phyloP scores from a whole-genome alignment of 2,329 filamentous ascomycete species.

The Ascochyta pisi region DNA sequence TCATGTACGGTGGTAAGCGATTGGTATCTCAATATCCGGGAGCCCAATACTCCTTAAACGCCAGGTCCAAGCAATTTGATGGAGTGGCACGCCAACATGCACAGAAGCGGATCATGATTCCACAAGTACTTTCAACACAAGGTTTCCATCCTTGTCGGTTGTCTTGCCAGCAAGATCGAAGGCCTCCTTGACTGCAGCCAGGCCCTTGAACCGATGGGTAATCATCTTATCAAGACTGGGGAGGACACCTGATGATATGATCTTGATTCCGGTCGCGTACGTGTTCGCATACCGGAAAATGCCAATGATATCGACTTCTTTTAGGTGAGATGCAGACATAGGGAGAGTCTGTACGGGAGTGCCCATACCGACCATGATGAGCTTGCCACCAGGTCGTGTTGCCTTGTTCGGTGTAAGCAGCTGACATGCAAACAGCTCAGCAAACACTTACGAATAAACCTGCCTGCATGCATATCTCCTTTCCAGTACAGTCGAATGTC shows the following conservation, averaged over 20 bases:
- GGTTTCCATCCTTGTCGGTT: conserved; percentile 58
- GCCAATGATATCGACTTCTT: conserved; percentile 65
- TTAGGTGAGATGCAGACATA: conserved; percentile 61
- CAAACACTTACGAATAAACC: conserved; percentile 49
- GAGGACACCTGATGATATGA: conserved; percentile 59
- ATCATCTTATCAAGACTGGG: conserved; percentile 59
- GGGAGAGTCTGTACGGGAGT: conserved; percentile 62
- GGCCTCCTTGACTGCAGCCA: conserved; percentile 58
- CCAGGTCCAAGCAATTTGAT: background rate
- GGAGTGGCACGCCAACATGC: background rate
- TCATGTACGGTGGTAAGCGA: conserved; percentile 7
- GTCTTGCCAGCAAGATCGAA: conserved; percentile 60
- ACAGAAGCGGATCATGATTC: conserved; percentile 30
- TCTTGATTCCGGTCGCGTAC: conserved; percentile 61
- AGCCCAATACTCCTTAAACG: conserved; percentile 1
- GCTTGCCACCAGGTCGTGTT: conserved; percentile 57
- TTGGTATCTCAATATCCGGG: conserved; percentile 9
- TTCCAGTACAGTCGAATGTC: conserved; percentile 53
- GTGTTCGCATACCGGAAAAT: conserved; percentile 64
- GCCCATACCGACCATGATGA: conserved; percentile 65
- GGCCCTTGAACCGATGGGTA: conserved; percentile 58
- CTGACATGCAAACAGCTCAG: background rate
- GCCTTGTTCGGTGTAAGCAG: conserved; percentile 37
- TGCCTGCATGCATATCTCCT: conserved; percentile 53
- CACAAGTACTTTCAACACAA: conserved; percentile 60